Base-by-base conservation (phyloP, 768 basidiomycete species). In the Leccinum fibrillosum region DNA sequence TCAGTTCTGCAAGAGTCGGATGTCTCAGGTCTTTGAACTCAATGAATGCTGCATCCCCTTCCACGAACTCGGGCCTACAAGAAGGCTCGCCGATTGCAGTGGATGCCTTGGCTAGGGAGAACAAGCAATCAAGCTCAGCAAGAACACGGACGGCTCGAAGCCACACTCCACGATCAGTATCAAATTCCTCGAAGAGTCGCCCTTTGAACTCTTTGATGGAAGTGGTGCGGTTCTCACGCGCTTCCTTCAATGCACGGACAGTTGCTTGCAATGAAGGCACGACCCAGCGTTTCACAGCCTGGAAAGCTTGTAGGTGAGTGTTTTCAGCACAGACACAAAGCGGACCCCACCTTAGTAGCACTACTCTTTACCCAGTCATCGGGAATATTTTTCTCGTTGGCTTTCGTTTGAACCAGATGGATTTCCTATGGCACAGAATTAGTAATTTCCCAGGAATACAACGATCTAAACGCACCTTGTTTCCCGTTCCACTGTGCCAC, bases 101-200 rank as follows among this genome's bases (percentile, higher is more conserved):
- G 1, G 94, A 97, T 1, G 93, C 82, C 72, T 92, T 95, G 5
- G 96, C 90, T 49, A 98, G 75, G 63, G 92, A 92, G 71, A 96
- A 86, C 21, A 99, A 76, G 72, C 97, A 99, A 72, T 99, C 97
- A n/a, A 99, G 79, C 75, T 99, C 95, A 7, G 97, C 89, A 52
- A 96, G 82, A 15, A 92, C 86, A 37, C 92, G 85, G 61, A 94
- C 80, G 11, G 88, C 85, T n/a, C 86, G 84, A 66, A 94, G 74
- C 92, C 92, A 96, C 15, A 88, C 74, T 13, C 82, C 78, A 47
- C 91, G 86, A 67, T 95, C 91, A 4, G 80, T 73, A 69, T 93
- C 91, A 65, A 95, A 94, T 72, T 93, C 90, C 28, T 78, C 82
- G 64, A 81, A 96, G 17, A 95, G 76, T 39, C 86, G 83, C 67